phyloP scores from a whole-genome alignment of 495 filamentous ascomycete species.

The Xylaria telfairii region DNA sequence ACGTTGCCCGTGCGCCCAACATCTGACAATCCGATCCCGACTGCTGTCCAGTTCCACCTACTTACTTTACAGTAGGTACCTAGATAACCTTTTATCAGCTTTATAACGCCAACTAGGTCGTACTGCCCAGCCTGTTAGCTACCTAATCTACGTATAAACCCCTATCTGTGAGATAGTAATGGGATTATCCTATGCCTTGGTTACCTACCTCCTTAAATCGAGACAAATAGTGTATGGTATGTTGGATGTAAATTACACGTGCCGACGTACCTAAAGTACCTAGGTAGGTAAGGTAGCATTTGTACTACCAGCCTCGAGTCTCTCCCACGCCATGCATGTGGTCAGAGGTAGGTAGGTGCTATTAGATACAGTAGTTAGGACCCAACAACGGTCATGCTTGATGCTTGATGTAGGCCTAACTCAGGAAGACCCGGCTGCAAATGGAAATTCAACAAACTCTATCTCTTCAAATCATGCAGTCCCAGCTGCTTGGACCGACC shows the following conservation, averaged over 20 bases:
- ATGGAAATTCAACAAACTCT: neutral
- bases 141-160: neutral
- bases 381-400: too few relatives aligned
- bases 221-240: neutral
- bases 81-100: neutral
- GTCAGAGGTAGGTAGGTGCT: neutral
- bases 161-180: neutral
- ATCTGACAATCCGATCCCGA: neutral
- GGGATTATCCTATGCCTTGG: neutral
- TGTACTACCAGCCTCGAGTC: neutral
- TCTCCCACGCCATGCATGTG: neutral
- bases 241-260: neutral
- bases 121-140: neutral
- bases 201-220: neutral
- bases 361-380: too few relatives aligned
- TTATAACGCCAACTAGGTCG: neutral
- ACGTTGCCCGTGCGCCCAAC: constrained; percentile 24
- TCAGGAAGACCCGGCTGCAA: neutral
- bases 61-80: neutral
- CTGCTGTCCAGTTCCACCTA: neutral
- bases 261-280: neutral
- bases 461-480: neutral
- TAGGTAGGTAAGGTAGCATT: constrained; percentile 1
- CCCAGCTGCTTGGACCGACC: constrained; percentile 12
- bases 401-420: neutral